phyloP scores from a whole-genome alignment of 2,329 filamentous ascomycete genomes.

The Fusarium sp. region DNA sequence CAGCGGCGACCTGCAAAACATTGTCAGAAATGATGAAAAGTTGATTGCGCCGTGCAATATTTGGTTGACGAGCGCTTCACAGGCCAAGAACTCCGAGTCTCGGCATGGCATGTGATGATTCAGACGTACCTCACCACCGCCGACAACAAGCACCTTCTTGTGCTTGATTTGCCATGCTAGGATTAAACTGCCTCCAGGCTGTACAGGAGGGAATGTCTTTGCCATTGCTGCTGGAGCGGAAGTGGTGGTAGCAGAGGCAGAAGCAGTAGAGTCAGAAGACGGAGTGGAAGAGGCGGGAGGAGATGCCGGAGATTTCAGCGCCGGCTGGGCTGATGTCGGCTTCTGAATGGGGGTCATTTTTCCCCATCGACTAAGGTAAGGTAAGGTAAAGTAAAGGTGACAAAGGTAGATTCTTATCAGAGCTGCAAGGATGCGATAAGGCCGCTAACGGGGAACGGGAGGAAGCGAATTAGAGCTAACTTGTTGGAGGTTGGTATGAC shows the following conservation, averaged over 20 bases:
- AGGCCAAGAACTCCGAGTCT: conserved; percentile 14
- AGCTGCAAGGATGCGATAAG: conserved; percentile 38
- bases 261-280: conserved; percentile 16
- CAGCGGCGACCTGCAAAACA: conserved; percentile 82
- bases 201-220: conserved; percentile 77
- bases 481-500: conserved; percentile 1
- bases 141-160: conserved; percentile 91
- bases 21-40: not conserved
- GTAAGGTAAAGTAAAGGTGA: conserved; percentile 29
- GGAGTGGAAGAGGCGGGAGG: conserved; percentile 31
- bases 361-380: conserved; percentile 25
- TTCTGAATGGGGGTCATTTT: conserved; percentile 45
- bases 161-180: conserved; percentile 94
- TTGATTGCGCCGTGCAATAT: not conserved
- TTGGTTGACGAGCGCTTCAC: conserved; percentile 11
- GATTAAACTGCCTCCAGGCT: conserved; percentile 92
- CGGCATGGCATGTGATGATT: conserved; percentile 25
- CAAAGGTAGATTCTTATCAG: conserved; percentile 35
- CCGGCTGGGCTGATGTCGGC: conserved; percentile 38
- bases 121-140: conserved; percentile 85
- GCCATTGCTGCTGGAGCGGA: conserved; percentile 46
- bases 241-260: conserved; percentile 18
- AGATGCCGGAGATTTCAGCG: conserved; percentile 43
- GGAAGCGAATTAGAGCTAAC: conserved; percentile 36
- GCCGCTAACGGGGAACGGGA: conserved; percentile 35